Percentiles rank a stretch among this genome's conserved stretches.
Conservation (phyloP, 1,284 basidiomycete species). For the Ustilago vetiveriae region DNA sequence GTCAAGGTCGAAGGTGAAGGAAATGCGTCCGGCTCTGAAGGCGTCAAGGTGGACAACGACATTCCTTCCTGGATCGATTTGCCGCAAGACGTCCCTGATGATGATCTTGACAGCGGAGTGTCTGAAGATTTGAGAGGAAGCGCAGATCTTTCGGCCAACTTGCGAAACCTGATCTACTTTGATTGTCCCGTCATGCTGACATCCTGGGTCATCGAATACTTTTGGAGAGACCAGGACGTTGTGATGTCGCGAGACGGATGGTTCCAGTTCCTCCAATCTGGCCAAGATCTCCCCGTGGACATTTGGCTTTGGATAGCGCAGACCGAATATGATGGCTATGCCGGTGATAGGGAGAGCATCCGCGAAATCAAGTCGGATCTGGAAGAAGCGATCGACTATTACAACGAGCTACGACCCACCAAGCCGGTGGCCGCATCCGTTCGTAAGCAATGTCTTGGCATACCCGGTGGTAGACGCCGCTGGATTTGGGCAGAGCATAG, state of each 20-base stretch:
- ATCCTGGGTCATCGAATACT: not conserved
- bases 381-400: not conserved
- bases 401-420: not conserved
- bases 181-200: not conserved
- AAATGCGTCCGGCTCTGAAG: too few relatives aligned
- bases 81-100: too few relatives aligned
- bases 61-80: too few relatives aligned
- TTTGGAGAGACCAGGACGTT: not conserved
- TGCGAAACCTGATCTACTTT: too few relatives aligned
- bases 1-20: too few relatives aligned
- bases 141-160: too few relatives aligned
- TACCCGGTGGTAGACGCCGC: not conserved
- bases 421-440: not conserved
- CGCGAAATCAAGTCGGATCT: not conserved
- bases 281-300: not conserved
- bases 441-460: not conserved
- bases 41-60: too few relatives aligned
- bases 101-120: too few relatives aligned
- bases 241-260: not conserved
- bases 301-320: not conserved
- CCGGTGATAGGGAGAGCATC: not conserved
- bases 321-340: not conserved
- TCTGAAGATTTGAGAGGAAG: too few relatives aligned
- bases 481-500: not conserved
- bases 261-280: not conserved